Percentiles rank a stretch among this genome's conserved stretches.
Conservation (phyloP, 495 filamentous ascomycete genomes). For the Apodospora peruviana region DNA sequence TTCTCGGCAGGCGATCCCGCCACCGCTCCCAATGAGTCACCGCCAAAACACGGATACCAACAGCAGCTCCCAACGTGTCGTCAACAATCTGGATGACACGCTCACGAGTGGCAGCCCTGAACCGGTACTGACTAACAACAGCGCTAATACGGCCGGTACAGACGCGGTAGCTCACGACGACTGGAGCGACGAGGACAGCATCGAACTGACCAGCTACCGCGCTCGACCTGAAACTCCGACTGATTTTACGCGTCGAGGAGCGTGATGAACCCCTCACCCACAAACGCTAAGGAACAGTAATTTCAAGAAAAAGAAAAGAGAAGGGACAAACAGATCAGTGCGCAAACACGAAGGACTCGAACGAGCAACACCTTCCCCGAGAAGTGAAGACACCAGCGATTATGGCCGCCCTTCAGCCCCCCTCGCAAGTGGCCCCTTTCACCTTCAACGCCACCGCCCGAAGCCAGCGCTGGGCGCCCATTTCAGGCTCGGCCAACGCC, state of each 20-base stretch:
- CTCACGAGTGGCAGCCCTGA: constrained; percentile 8
- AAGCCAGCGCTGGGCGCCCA: background rate
- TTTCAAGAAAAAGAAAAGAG: too few species aligned
- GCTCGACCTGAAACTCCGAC: constrained; percentile 9
- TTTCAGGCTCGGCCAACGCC: background rate
- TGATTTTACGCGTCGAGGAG: constrained; percentile 11
- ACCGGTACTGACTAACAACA: background rate
- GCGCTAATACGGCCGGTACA: background rate
- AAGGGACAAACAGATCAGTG: too few species aligned
- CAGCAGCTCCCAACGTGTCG: background rate
- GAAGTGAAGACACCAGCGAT: too few species aligned
- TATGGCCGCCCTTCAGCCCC: too few species aligned
- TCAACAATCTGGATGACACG: constrained; percentile 3
- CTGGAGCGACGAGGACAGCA: constrained; percentile 13
- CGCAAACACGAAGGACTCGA: too few species aligned
- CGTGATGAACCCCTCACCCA: background rate
- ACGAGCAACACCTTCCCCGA: too few species aligned
- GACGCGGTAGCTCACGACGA: constrained; percentile 5
- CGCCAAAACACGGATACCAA: background rate
- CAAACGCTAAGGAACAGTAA: too few species aligned
- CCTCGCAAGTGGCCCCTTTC: too few species aligned
- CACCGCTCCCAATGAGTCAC: background rate
- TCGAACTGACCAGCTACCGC: constrained; percentile 20
- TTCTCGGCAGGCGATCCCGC: background rate
- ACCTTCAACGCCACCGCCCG: too few species aligned